These are phyloP conservation scores for Coffea canephora DNA, from an alignment of 257 asterid genomes.

Conservation along the genomic window DNA sequence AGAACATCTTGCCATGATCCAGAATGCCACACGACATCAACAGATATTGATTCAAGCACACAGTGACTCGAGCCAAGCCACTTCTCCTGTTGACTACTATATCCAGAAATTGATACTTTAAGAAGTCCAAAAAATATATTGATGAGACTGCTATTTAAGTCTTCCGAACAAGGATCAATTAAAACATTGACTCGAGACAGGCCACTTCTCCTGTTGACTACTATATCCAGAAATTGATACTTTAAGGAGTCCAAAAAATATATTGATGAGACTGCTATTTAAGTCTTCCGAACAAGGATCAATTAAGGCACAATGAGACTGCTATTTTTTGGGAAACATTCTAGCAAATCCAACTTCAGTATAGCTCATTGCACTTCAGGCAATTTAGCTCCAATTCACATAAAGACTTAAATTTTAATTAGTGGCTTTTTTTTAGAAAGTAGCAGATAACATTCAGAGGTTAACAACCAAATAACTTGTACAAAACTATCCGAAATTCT, in stretches of 20 bases:
- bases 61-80: no score
- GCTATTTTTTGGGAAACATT: background rate
- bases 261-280: background rate
- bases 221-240: background rate
- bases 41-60: no score
- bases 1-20: background rate
- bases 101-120: background rate
- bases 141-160: background rate
- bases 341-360: background rate
- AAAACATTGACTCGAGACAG: no score
- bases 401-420: no score
- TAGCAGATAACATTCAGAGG: no score
- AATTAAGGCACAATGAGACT: background rate
- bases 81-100: no score
- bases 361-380: no score
- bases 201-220: no score
- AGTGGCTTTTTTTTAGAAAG: no score
- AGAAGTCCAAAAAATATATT: background rate
- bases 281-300: background rate
- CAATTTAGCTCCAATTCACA: no score
- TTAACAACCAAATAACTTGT: no score
- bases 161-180: background rate
- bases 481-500: no score
- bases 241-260: background rate
- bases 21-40: background rate